Percentiles rank a stretch among this genome's conserved stretches.
Conservation (phyloP, 2,329 filamentous ascomycete genomes). For the Apiospora kogelbergensis region DNA sequence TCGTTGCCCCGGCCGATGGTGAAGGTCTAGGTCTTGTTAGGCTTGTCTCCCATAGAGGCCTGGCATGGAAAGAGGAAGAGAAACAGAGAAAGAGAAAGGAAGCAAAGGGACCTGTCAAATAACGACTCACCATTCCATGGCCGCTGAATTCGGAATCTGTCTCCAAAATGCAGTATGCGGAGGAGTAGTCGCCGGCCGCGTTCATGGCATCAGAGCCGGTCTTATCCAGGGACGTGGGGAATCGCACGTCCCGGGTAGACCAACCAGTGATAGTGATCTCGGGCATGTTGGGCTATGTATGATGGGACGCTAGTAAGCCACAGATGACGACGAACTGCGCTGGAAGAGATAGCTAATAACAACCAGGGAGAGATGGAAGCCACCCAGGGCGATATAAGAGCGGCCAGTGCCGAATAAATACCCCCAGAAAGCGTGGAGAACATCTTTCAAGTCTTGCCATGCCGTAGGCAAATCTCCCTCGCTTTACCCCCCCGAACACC, state of each 20-base stretch:
- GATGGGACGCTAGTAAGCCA: neutral
- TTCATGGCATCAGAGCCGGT: conserved; percentile 99
- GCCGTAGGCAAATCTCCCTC: neutral
- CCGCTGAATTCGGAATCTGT: conserved; percentile 72
- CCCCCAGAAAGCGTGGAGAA: neutral
- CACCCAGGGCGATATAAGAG: neutral
- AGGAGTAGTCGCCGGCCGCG: conserved; percentile 85
- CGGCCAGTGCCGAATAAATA: neutral
- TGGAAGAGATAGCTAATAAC: neutral
- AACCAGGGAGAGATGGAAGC: neutral
- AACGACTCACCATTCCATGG: conserved; percentile 70
- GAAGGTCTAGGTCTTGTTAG: conserved; percentile 55
- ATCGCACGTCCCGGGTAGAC: conserved; percentile 72
- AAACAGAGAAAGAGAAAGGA: neutral
- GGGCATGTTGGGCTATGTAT: conserved; percentile 34
- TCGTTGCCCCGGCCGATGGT: conserved; percentile 90
- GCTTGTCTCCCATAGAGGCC: neutral
- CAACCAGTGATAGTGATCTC: conserved; percentile 73
- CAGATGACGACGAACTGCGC: neutral
- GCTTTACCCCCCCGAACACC: neutral
- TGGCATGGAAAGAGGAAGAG: neutral
- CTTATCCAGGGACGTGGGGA: conserved; percentile 91
- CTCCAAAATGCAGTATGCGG: conserved; percentile 89
- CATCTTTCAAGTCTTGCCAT: neutral
- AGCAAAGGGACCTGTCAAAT: neutral